Evolutionary conservation across 768 basidiomycete genomes (phyloP).

Genomic region (Psilocybe subaeruginosa): DNA sequence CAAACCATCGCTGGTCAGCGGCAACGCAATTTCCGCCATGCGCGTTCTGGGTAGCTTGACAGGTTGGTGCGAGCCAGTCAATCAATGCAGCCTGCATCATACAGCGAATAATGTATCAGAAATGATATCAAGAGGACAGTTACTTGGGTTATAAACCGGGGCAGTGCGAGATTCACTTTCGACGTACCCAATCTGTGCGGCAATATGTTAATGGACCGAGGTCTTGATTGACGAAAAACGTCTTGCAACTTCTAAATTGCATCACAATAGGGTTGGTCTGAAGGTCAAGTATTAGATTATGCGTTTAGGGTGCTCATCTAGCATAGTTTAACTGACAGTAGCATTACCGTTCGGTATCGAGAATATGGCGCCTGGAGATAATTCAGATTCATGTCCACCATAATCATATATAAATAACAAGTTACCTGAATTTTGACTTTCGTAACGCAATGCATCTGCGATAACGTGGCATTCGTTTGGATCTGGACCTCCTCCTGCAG

Average conservation of each 20-base stretch:
- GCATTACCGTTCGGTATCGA: conserved; percentile 26
- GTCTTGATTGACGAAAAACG: conserved; percentile 55
- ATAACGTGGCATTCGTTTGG: conserved; percentile 53
- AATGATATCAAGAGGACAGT: background rate
- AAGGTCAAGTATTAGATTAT: background rate
- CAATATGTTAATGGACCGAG: conserved; percentile 42
- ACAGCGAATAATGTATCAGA: background rate
- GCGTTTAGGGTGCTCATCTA: background rate
- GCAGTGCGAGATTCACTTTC: background rate
- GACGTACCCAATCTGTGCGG: conserved; percentile 48
- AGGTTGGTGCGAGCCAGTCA: conserved; percentile 46
- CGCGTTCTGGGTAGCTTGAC: conserved; percentile 50
- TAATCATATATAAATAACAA: background rate
- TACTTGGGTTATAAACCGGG: background rate
- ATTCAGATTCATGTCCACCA: background rate
- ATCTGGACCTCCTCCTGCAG: conserved; percentile 49
- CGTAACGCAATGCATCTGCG: conserved; percentile 48
- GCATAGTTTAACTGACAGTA: conserved; percentile 23
- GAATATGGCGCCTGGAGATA: conserved; percentile 32
- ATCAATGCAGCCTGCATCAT: conserved; percentile 36
- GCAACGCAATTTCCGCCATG: conserved; percentile 54
- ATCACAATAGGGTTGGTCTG: conserved; percentile 42
- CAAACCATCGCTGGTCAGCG: conserved; percentile 48
- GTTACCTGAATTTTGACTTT: conserved; percentile 46
- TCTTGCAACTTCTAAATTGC: conserved; percentile 43